Percentiles rank a stretch among this genome's conserved stretches.
These are phyloP conservation scores for Arctium minus DNA, from an alignment of 129 eudicot species.

Conservation along the genomic window DNA sequence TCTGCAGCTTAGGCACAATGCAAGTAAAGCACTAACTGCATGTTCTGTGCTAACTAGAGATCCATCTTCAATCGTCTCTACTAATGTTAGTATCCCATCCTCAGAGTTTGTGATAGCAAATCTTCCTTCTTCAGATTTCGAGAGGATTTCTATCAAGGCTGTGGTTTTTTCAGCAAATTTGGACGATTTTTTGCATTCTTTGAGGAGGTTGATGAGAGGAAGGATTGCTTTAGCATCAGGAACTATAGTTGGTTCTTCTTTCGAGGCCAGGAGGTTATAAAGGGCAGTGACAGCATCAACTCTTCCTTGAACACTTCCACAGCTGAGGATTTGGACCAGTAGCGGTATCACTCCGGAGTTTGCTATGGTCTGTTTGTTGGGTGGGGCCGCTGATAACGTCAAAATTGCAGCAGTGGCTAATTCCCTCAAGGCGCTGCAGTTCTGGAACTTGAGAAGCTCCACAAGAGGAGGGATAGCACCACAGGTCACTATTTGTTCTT, in stretches of 20 bases:
- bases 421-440: conserved; percentile 45
- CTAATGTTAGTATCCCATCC: conserved; percentile 64
- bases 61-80: conserved; percentile 80
- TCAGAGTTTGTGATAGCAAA: conserved; percentile 34
- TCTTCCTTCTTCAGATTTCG: conserved; percentile 56
- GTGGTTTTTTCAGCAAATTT: conserved; percentile 83
- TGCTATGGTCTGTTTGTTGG: conserved; percentile 61
- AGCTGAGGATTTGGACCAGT: conserved; percentile 62
- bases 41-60: conserved; percentile 63
- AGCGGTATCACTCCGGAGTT: conserved; percentile 64
- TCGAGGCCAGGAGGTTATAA: conserved; percentile 49
- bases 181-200: conserved; percentile 77
- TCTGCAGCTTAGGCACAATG: conserved; percentile 57
- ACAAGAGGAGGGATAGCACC: conserved; percentile 83
- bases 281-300: conserved; percentile 86
- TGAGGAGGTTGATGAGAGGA: conserved; percentile 67
- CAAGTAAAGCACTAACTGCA: conserved; percentile 73
- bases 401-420: conserved; percentile 75
- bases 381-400: conserved; percentile 57
- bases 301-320: conserved; percentile 68
- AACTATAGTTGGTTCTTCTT: conserved; percentile 24
- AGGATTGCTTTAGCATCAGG: conserved; percentile 58
- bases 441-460: conserved; percentile 57
- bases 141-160: conserved; percentile 48
- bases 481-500: conserved; percentile 58